These are phyloP conservation scores for Pyrenophora tritici-repentis DNA, from an alignment of 2,329 filamentous ascomycete species.

Conservation along the genomic window DNA sequence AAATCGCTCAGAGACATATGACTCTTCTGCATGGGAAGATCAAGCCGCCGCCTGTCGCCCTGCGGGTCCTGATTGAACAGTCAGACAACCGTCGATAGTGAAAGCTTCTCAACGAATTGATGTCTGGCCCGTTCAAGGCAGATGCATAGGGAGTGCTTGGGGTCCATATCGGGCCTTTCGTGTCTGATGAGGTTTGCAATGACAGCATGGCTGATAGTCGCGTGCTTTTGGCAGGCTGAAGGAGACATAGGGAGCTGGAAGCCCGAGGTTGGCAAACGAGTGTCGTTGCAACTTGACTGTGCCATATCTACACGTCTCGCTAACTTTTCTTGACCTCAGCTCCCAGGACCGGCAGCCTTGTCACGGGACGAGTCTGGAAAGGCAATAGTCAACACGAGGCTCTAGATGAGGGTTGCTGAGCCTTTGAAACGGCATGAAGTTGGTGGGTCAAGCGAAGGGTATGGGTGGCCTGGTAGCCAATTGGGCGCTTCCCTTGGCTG, in stretches of 20 bases:
- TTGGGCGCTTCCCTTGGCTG: slow-evolving; percentile 29
- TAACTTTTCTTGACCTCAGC: slow-evolving; percentile 31
- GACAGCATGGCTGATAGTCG: slow-evolving; percentile 21
- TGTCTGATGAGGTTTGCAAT: slow-evolving; percentile 11
- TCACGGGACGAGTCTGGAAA: slow-evolving; percentile 19
- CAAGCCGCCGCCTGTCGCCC: slow-evolving; percentile 26
- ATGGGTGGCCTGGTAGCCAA: slow-evolving; percentile 35
- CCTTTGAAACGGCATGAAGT: slow-evolving; percentile 32
- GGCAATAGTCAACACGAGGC: slow-evolving; percentile 18
- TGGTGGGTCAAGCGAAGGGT: slow-evolving; percentile 31
- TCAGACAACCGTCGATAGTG: slow-evolving; percentile 23
- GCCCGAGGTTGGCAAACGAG: slow-evolving; percentile 15
- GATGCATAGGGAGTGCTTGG: slow-evolving; percentile 32
- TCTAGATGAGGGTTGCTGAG: slow-evolving; percentile 22
- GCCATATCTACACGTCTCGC: slow-evolving; percentile 23
- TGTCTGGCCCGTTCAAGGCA: slow-evolving; percentile 26
- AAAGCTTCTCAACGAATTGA: slow-evolving; percentile 29
- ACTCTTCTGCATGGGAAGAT: slow-evolving; percentile 36
- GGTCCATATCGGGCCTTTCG: slow-evolving; percentile 23
- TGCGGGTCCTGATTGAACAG: slow-evolving; percentile 38
- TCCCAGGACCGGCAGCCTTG: slow-evolving; percentile 25
- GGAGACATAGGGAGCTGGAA: slow-evolving; percentile 24
- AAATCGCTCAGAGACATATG: slow-evolving; percentile 35
- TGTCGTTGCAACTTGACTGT: slow-evolving; percentile 13
- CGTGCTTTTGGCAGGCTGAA: slow-evolving; percentile 18